These are phyloP conservation scores for Talaromyces adpressus DNA, from an alignment of 495 filamentous ascomycete species.

Conservation along the genomic window DNA sequence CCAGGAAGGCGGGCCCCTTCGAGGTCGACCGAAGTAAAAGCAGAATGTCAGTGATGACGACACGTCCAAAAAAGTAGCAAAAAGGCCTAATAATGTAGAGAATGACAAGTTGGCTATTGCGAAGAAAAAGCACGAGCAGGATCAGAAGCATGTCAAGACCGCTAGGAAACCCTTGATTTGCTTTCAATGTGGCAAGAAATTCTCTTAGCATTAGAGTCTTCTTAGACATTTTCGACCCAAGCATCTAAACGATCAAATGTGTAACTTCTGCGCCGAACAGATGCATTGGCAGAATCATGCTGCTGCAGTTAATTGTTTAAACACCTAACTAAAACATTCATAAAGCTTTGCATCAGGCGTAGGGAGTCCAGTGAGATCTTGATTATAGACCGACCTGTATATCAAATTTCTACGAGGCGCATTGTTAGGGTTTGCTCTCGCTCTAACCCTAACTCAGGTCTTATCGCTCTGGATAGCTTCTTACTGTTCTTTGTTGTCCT, in stretches of 20 bases:
- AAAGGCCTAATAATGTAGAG: not conserved
- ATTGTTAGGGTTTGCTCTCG: too few relatives aligned
- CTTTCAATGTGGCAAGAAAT: not conserved
- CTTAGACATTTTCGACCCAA: not conserved
- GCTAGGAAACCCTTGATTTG: not conserved
- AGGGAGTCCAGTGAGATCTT: too few relatives aligned
- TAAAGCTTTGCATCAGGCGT: too few relatives aligned
- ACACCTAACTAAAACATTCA: too few relatives aligned
- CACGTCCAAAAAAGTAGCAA: not conserved
- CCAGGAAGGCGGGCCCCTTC: slow-evolving; percentile 12
- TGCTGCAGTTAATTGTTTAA: too few relatives aligned
- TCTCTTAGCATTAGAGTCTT: not conserved
- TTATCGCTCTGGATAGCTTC: too few relatives aligned
- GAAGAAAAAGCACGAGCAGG: not conserved
- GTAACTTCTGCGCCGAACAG: not conserved
- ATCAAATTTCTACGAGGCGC: too few relatives aligned
- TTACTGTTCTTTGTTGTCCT: too few relatives aligned
- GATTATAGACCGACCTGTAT: too few relatives aligned
- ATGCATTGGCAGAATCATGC: not conserved
- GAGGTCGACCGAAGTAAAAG: slow-evolving; percentile 9
- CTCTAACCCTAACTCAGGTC: too few relatives aligned
- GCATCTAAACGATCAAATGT: not conserved
- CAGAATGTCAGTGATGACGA: slow-evolving; percentile 10
- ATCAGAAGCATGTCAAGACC: not conserved
- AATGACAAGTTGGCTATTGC: not conserved